Base-by-base conservation (phyloP, 2,329 filamentous ascomycete species). In the Cryphonectria carpinicola region DNA sequence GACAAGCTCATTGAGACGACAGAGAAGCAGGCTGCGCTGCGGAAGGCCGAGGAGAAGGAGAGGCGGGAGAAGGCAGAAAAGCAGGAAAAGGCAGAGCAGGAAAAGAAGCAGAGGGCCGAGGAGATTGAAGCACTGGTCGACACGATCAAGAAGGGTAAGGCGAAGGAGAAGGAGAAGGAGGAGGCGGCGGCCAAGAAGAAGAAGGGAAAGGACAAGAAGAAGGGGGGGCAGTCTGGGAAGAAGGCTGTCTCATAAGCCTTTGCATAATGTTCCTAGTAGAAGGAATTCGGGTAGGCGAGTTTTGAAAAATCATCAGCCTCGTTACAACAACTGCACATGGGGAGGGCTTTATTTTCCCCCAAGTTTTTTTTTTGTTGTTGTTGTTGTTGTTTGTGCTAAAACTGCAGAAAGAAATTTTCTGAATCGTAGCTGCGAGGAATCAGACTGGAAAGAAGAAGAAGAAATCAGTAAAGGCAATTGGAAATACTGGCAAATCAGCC, bases 1-100 rank as follows among this genome's bases (percentile, higher is more conserved):
- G 95, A 97, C 77, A 89, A 89, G 78, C 88, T 97, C 73, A 91
- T 98, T 69, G 91, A 97, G 79, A 87, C 87, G 75, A 88, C 91
- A 19, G 95, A 98, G 81, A 97, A 93, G 82, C 89, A 92, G 78
- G 88, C 91, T 35, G 94, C 94, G 11, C 82, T 88, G 65, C 87
- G 85, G 75, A 78, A 84, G 65, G 84, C 82, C 1, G 76, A 75
- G 35, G 76, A 80, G 63, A 86, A 82, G 76, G 78, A 80, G 76
- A 74, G 72, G 61, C 70, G 76, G 58, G 78, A 80, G 70, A 77
- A 80, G 70, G 75, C 70, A 67, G 81, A 80, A 1, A 77, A 83
- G 32, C 75, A 78, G 35, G 79, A 79, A 3, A 79, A 80, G 69
- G 70, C 75, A 32, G 76, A 78, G 11, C 72, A 75, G 64, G 72